Evolutionary conservation across 345 rosid genomes (phyloP).

Genomic region (Syzygium jambos): DNA sequence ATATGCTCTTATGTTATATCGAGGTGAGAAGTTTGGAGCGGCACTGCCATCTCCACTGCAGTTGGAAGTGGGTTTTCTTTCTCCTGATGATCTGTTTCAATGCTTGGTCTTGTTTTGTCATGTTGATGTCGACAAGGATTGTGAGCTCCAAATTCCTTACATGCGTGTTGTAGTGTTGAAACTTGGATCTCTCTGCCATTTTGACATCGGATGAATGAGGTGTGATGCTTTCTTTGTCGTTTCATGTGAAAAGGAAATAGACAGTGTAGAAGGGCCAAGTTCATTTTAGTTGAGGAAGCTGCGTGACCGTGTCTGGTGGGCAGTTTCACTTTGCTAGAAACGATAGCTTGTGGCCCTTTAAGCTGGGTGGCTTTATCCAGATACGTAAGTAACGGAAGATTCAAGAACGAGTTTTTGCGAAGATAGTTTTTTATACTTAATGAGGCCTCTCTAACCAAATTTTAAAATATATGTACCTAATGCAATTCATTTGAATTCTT

Average conservation of each 20-base stretch:
- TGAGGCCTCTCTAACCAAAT: background rate
- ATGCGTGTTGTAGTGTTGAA: background rate
- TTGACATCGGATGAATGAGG: background rate
- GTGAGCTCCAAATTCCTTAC: background rate
- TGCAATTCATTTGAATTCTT: background rate
- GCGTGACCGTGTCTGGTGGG: background rate
- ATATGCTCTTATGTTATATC: background rate
- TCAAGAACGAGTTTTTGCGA: background rate
- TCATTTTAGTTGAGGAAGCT: background rate
- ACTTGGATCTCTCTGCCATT: background rate
- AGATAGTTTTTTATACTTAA: background rate
- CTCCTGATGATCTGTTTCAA: background rate
- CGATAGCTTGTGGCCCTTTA: background rate
- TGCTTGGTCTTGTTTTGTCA: background rate
- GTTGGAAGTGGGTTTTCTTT: background rate
- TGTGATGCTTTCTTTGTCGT: background rate
- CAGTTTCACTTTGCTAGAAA: background rate
- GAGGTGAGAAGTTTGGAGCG: background rate
- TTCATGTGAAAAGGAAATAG: background rate
- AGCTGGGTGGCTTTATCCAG: background rate
- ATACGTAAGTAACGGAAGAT: background rate
- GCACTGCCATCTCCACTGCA: background rate
- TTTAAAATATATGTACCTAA: background rate
- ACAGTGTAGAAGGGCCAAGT: background rate
- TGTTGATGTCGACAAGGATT: background rate